Evolutionary conservation across 305 asterid species (phyloP).

Genomic region (Fraxinus latifolia): DNA sequence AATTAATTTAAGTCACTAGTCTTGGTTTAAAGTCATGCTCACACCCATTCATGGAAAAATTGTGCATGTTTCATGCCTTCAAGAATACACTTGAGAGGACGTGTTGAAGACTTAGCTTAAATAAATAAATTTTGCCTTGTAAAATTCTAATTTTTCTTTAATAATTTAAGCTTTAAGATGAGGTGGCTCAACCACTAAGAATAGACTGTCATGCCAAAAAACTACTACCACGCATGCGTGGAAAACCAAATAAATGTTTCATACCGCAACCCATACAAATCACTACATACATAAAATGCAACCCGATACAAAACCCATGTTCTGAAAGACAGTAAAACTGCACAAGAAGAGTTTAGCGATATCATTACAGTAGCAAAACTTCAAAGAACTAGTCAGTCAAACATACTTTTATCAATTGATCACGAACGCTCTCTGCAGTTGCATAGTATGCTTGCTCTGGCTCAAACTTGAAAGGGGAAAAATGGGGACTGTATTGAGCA

Average conservation of each 20-base stretch:
- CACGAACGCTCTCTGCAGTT: constrained; percentile 93
- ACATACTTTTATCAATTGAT: constrained; percentile 75
- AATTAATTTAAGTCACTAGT: neutral
- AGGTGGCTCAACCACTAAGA: neutral
- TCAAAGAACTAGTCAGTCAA: constrained; percentile 9
- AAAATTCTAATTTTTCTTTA: neutral
- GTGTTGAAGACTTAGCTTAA: neutral
- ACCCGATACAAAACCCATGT: neutral
- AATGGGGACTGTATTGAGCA: constrained; percentile 85
- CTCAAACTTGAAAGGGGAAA: constrained; percentile 87
- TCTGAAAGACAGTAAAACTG: neutral
- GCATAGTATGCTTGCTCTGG: constrained; percentile 93
- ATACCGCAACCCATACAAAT: neutral
- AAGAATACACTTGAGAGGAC: neutral
- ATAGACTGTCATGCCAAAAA: neutral
- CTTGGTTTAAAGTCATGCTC: neutral
- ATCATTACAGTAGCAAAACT: constrained; percentile 9
- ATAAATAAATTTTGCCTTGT: neutral
- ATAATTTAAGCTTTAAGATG: neutral
- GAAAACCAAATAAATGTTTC: neutral
- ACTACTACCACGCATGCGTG: neutral
- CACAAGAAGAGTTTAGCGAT: neutral
- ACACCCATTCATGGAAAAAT: neutral
- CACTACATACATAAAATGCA: neutral
- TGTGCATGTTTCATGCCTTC: neutral